Evolutionary conservation across 2,329 filamentous ascomycete genomes (phyloP).

Genomic region (Aspergillus niger): DNA sequence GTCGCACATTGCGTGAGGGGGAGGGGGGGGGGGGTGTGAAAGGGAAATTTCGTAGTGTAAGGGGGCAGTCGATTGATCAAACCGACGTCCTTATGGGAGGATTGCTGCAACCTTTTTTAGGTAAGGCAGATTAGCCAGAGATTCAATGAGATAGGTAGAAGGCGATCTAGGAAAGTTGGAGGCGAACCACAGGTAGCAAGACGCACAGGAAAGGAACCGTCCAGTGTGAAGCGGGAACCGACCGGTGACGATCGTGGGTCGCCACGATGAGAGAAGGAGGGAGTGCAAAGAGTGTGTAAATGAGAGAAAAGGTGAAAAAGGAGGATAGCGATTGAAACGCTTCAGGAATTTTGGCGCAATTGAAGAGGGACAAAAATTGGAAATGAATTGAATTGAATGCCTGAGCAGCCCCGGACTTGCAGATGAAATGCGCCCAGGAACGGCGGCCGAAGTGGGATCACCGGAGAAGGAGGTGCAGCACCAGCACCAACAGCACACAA

Average conservation of each 20-base stretch:
- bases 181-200: neutral
- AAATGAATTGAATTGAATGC: neutral
- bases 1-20: slow-evolving; percentile 20
- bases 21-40: neutral
- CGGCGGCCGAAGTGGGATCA: neutral
- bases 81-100: neutral
- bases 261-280: neutral
- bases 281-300: too few relatives aligned
- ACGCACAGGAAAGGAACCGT: neutral
- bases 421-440: neutral
- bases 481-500: neutral
- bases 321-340: neutral
- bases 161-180: neutral
- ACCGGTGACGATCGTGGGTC: neutral
- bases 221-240: neutral
- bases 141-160: neutral
- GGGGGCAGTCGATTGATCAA: neutral
- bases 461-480: neutral
- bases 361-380: neutral
- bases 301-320: neutral
- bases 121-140: neutral
- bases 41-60: slow-evolving; percentile 10
- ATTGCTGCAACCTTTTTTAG: neutral
- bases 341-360: neutral
- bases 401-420: neutral